A percentile compares a stretch with the other conserved stretches of the same genome.
phyloP scores from a whole-genome alignment of 495 filamentous ascomycete species.

The Penicillium cataractarum region DNA sequence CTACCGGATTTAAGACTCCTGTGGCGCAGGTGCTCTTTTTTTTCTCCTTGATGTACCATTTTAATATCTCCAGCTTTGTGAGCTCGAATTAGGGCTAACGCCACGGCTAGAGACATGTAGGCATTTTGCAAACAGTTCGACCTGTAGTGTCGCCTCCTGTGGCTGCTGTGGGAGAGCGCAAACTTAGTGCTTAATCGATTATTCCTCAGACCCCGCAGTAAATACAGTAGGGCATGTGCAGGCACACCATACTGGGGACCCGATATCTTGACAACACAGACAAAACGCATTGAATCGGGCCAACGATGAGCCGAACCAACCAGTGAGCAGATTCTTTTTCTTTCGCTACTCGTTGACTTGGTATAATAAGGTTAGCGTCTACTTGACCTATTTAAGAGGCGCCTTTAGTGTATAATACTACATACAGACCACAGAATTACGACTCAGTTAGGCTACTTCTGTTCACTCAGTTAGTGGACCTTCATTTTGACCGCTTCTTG shows the following conservation, averaged over 20 bases:
- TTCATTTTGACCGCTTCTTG: slow-evolving; percentile 21
- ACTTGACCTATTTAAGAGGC: not conserved
- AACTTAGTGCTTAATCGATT: not conserved
- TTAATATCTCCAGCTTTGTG: not conserved
- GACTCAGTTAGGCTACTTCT: not conserved
- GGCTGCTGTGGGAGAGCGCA: not conserved
- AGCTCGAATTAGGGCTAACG: not conserved
- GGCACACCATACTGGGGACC: not conserved
- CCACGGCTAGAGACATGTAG: not conserved
- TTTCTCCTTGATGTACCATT: not conserved
- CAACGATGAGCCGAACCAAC: not conserved
- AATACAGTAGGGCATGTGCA: not conserved
- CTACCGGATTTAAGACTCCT: too few relatives aligned
- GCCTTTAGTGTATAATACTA: not conserved
- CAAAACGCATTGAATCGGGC: not conserved
- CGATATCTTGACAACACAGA: not conserved
- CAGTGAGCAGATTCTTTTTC: not conserved
- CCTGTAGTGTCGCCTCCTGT: not conserved
- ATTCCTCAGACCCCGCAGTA: not conserved
- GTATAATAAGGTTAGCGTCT: not conserved
- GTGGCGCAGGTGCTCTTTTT: not conserved
- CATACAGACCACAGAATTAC: too few relatives aligned
- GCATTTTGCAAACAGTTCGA: not conserved
- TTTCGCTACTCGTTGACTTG: not conserved
- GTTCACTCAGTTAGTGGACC: not conserved